These are phyloP conservation scores for Boechera stricta DNA, from an alignment of 345 rosid genomes.

Conservation along the genomic window DNA sequence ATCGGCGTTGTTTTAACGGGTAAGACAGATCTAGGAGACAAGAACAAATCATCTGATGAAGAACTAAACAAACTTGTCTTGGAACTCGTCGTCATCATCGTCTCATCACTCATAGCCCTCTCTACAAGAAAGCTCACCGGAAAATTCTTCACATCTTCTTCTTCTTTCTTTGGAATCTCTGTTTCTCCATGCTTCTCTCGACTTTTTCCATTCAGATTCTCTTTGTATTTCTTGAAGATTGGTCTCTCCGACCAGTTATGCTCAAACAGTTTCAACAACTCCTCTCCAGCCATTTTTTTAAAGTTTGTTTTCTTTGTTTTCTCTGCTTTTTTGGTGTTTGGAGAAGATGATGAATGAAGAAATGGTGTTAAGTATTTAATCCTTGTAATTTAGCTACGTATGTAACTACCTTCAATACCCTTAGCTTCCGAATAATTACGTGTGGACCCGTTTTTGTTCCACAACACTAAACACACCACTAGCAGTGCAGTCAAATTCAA, in stretches of 20 bases:
- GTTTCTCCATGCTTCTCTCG: neutral
- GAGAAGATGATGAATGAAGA: neutral
- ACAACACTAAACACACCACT: conserved; percentile 25
- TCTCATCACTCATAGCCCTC: conserved; percentile 60
- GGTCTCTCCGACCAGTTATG: conserved; percentile 56
- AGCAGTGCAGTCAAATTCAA: conserved; percentile 7
- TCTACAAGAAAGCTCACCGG: conserved; percentile 28
- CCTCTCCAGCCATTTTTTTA: conserved; percentile 49
- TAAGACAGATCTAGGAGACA: conserved; percentile 57
- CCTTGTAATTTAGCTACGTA: neutral
- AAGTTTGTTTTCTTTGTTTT: too few species aligned
- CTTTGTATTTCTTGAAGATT: conserved; percentile 42
- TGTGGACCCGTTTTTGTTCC: conserved; percentile 35
- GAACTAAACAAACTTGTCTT: conserved; percentile 42
- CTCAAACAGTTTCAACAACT: conserved; percentile 51
- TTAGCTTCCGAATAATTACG: conserved; percentile 23
- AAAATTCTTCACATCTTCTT: conserved; percentile 37
- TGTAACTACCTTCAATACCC: conserved; percentile 29
- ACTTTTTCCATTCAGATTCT: conserved; percentile 2
- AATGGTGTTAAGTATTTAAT: conserved; percentile 30
- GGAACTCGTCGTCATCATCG: conserved; percentile 37
- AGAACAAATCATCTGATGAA: conserved; percentile 43
- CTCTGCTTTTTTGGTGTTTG: neutral
- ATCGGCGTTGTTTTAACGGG: conserved; percentile 24
- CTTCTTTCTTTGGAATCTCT: conserved; percentile 15